These are phyloP conservation scores for Pseudogymnoascus sp. DNA, from an alignment of 2,329 filamentous ascomycete genomes.

Conservation along the genomic window DNA sequence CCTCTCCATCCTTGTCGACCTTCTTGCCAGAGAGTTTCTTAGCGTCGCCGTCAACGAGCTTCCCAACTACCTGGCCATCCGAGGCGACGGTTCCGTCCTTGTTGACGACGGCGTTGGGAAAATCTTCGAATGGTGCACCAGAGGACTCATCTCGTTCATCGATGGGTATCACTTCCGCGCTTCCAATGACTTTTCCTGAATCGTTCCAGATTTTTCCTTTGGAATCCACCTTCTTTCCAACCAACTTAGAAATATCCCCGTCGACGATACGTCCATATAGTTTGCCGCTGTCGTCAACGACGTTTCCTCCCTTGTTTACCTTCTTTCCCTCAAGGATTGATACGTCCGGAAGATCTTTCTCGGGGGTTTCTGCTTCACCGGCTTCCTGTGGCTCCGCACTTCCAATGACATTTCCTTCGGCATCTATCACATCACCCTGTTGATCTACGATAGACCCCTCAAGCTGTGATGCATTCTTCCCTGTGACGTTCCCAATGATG, in stretches of 20 bases:
- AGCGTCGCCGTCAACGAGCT: constrained; percentile 56
- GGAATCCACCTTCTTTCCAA: constrained; percentile 58
- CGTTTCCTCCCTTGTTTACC: constrained; percentile 54
- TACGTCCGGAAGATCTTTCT: constrained; percentile 34
- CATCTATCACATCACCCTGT: constrained; percentile 50
- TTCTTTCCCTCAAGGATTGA: constrained; percentile 46
- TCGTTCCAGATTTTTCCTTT: constrained; percentile 68
- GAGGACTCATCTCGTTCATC: constrained; percentile 43
- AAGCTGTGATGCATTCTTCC: constrained; percentile 44
- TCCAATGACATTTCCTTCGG: constrained; percentile 44
- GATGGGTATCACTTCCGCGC: constrained; percentile 57
- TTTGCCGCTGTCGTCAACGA: constrained; percentile 47
- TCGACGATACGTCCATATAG: constrained; percentile 56
- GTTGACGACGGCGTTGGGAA: constrained; percentile 48
- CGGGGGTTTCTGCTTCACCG: constrained; percentile 22
- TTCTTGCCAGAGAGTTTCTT: constrained; percentile 58
- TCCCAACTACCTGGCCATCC: constrained; percentile 50
- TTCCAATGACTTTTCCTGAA: constrained; percentile 60
- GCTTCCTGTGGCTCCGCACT: constrained; percentile 29
- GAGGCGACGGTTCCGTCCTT: constrained; percentile 47
- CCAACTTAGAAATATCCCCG: constrained; percentile 56
- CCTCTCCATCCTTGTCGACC: constrained; percentile 64
- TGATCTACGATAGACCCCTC: constrained; percentile 42
- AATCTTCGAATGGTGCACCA: constrained; percentile 51
- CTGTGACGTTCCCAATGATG: constrained; percentile 44